Evolutionary conservation across 495 filamentous ascomycete species (phyloP), one percentile per base, ranked within the genome.

Genomic region (Terfezia claveryi): DNA sequence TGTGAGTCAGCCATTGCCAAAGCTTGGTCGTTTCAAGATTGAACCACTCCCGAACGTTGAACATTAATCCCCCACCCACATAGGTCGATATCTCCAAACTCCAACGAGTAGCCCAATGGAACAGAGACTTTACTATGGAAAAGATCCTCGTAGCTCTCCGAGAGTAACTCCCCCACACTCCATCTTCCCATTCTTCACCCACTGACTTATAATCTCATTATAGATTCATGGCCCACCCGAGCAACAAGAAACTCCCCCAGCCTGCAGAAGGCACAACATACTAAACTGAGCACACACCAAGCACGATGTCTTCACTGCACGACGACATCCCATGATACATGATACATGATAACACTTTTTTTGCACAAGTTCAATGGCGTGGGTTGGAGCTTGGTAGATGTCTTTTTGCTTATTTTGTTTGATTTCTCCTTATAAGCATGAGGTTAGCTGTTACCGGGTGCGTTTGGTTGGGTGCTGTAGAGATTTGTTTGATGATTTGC

Each of bases 221-320:
- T 17, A 94, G 88, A 68, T 92, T 83, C 62, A 98, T 98, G 91
- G 89, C 89, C n/a, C 74, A 86, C 50, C 81, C 85, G 27, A 77
- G 81, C 62, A 77, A 95, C 70, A 94, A 94, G 76, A 96, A 96
- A 70, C 77, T 96, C 11, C 81, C 86, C 12, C 91, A 98, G 66
- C 91, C 92, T 53, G 74, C 85, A 3, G 91, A 98, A 70, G 88
- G 88, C 49, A 79, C 82, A 50, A 86, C 77, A 55, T 95, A 81
- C 65, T 62, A 57, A 49, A 20, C 41, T 8, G 8, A 46, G 27
- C 27, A 32, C 27, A 5, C 7, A 32, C 7, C 7, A 32, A 32
- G 27, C 27, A 32, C 4, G 20, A 20, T 32, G 27, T 32, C 27
- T 32, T 32, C 27, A 32, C 27, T 32, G 7, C 27, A 32, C 7